Evolutionary conservation across 257 asterid species (phyloP).

Genomic region (Penstemon barbatus): DNA sequence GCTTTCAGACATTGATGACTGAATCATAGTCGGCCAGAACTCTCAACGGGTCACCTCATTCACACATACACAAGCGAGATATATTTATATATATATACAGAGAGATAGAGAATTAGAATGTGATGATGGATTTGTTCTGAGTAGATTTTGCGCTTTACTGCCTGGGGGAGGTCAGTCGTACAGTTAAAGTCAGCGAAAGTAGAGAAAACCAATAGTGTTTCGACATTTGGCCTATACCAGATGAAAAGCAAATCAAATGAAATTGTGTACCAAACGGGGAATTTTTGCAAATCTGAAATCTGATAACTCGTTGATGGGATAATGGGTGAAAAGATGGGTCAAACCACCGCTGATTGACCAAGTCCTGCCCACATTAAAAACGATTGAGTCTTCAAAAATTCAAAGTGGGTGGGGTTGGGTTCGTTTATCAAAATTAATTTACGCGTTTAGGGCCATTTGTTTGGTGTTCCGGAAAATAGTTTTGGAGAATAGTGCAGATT

Average conservation of each 20-base stretch:
- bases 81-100: slow-evolving; percentile 18
- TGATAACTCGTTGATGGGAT: neutral
- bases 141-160: slow-evolving; percentile 19
- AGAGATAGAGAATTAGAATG: slow-evolving; percentile 23
- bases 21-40: slow-evolving; percentile 31
- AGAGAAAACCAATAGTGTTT: slow-evolving; percentile 16
- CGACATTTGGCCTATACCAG: slow-evolving; percentile 23
- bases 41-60: slow-evolving; percentile 21
- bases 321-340: neutral
- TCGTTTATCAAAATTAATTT: no score
- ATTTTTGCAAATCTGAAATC: neutral
- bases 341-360: no score
- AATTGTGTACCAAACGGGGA: neutral
- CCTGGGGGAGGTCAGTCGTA: slow-evolving; percentile 35
- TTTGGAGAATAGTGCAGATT: no score
- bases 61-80: neutral
- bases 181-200: slow-evolving; percentile 29
- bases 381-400: no score
- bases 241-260: neutral
- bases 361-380: no score
- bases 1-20: slow-evolving; percentile 52
- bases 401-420: no score
- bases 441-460: no score
- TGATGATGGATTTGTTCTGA: slow-evolving; percentile 20
- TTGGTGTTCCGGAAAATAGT: no score